Percentiles rank a stretch among this genome's conserved stretches.
These are phyloP conservation scores for Aspergillus texensis DNA, from an alignment of 2,329 filamentous ascomycete species.

Conservation along the genomic window DNA sequence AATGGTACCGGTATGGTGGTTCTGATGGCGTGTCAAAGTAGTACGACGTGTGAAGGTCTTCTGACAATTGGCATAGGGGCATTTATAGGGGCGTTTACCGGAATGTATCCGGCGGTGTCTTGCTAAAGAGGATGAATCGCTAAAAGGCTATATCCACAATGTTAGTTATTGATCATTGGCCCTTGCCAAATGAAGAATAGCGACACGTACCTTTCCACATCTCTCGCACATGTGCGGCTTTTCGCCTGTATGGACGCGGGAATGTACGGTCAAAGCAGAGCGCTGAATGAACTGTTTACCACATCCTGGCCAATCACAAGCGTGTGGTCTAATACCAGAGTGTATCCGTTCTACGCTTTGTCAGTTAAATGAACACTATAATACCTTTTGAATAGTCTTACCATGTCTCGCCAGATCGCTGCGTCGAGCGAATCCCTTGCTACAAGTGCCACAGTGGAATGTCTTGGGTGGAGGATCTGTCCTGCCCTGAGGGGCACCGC, in stretches of 20 bases:
- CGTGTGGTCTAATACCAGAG: conserved; percentile 84
- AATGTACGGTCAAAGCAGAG: conserved; percentile 91
- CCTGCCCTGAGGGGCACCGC: conserved; percentile 46
- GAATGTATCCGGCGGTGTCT: conserved; percentile 93
- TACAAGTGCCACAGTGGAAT: conserved; percentile 86
- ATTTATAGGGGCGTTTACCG: conserved; percentile 95
- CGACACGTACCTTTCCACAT: conserved; percentile 79
- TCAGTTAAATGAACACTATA: not conserved
- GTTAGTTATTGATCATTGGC: not conserved
- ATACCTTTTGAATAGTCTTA: conserved; percentile 52
- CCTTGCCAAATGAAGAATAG: not conserved
- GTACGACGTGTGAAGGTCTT: conserved; percentile 98
- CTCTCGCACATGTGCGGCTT: conserved; percentile 98
- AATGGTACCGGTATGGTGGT: conserved; percentile 91
- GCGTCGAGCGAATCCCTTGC: conserved; percentile 87
- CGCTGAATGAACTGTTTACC: conserved; percentile 97
- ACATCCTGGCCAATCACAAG: conserved; percentile 85
- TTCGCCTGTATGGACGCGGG: conserved; percentile 93
- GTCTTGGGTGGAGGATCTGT: conserved; percentile 66
- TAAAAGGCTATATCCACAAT: conserved; percentile 74
- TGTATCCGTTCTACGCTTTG: conserved; percentile 80
- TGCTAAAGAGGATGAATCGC: conserved; percentile 91
- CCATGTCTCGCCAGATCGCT: conserved; percentile 95
- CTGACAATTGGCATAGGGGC: conserved; percentile 94
- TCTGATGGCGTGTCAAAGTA: conserved; percentile 92